Conservation (phyloP, 202 grass and related monocot genomes). For the Dendrocalamus latiflorus region DNA sequence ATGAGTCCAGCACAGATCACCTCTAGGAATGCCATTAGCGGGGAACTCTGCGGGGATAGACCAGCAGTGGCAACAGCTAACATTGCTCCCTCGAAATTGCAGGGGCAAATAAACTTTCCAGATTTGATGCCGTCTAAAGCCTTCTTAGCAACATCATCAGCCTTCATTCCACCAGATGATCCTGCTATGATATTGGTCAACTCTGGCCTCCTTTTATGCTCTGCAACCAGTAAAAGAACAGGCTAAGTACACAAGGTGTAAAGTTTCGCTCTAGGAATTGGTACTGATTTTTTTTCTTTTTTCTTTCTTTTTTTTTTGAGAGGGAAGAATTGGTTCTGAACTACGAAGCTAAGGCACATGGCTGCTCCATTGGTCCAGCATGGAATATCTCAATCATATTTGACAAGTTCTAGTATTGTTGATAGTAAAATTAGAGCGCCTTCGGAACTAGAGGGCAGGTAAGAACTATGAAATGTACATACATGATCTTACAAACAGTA, state of each 20-base stretch:
- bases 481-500: background rate
- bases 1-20: slow-evolving; percentile 66
- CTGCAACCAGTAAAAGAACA: slow-evolving; percentile 49
- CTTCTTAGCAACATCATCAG: slow-evolving; percentile 69
- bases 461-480: background rate
- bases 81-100: slow-evolving; percentile 82
- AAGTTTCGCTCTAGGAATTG: background rate
- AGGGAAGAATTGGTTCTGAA: background rate
- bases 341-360: background rate
- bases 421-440: background rate
- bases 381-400: background rate
- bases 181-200: slow-evolving; percentile 71
- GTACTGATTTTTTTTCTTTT: background rate
- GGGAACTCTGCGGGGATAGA: slow-evolving; percentile 80
- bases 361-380: background rate
- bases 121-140: slow-evolving; percentile 75
- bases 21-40: slow-evolving; percentile 49
- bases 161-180: slow-evolving; percentile 72
- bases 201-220: slow-evolving; percentile 67
- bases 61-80: slow-evolving; percentile 81
- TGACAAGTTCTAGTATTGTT: background rate
- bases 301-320: background rate
- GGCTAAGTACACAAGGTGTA: background rate
- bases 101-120: slow-evolving; percentile 63
- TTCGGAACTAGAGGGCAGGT: background rate